Evolutionary conservation across 192 early-diverging fungal species (phyloP).

Genomic region (Coemansia nantahalensis): DNA sequence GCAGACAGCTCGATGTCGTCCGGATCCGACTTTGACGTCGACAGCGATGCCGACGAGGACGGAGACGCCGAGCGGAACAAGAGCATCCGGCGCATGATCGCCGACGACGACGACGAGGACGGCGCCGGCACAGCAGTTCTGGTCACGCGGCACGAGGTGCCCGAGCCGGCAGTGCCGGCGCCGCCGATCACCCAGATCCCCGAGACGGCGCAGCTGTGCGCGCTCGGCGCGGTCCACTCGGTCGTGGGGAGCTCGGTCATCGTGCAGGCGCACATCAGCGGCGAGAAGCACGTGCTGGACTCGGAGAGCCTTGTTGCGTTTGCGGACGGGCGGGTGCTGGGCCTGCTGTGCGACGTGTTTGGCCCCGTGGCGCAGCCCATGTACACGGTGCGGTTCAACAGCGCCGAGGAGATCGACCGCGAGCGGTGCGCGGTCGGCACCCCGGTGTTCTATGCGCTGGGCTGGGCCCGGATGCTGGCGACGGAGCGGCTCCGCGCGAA

Average conservation of each 20-base stretch:
- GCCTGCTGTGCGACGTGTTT: constrained; percentile 83
- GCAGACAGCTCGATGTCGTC: constrained; percentile 12
- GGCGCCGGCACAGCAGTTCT: neutral
- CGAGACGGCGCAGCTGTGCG: constrained; percentile 45
- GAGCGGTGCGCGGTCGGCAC: constrained; percentile 43
- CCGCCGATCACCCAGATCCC: constrained; percentile 56
- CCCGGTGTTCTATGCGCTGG: constrained; percentile 63
- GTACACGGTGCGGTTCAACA: constrained; percentile 78
- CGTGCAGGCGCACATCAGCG: constrained; percentile 52
- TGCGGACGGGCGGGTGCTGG: constrained; percentile 60
- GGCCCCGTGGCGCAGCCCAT: constrained; percentile 82
- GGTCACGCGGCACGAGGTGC: constrained; percentile 60
- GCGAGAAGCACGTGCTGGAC: constrained; percentile 66
- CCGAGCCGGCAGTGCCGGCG: constrained; percentile 49
- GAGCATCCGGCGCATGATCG: constrained; percentile 14
- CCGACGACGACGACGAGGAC: constrained; percentile 22
- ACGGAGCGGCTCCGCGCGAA: constrained; percentile 65
- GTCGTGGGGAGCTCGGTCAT: constrained; percentile 74
- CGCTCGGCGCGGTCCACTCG: constrained; percentile 65
- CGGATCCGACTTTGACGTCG: constrained; percentile 10
- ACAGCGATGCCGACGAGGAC: constrained; percentile 19
- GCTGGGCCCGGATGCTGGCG: constrained; percentile 62
- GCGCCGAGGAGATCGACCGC: constrained; percentile 57
- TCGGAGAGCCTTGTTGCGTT: constrained; percentile 68
- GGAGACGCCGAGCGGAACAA: neutral